Percentiles rank a stretch among this genome's conserved stretches.
phyloP scores from a whole-genome alignment of 371 early-diverging fungal genomes.

The Mortierella sp. region DNA sequence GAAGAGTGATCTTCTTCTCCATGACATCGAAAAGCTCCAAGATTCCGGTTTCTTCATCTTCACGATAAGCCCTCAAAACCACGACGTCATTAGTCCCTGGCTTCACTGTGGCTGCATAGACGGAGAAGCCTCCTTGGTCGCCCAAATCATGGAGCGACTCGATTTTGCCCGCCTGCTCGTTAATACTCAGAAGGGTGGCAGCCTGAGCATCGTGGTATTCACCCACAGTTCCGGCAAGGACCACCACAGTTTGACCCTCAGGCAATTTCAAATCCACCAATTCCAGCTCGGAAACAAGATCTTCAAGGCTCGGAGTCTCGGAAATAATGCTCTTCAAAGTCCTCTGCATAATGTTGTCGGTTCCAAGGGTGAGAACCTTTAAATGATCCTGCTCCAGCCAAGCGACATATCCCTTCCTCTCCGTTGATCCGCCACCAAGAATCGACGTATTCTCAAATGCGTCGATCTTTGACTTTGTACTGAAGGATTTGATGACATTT shows the following conservation, averaged over 20 bases:
- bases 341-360: slow-evolving; percentile 21
- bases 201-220: slow-evolving; percentile 45
- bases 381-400: slow-evolving; percentile 45
- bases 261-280: slow-evolving; percentile 26
- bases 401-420: slow-evolving; percentile 28
- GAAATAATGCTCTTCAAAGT: slow-evolving; percentile 17
- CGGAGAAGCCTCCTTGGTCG: slow-evolving; percentile 43
- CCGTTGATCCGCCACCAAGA: slow-evolving; percentile 37
- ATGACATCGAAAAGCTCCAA: slow-evolving; percentile 31
- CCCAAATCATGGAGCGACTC: slow-evolving; percentile 29
- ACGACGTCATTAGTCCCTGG: slow-evolving; percentile 42
- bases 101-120: slow-evolving; percentile 30
- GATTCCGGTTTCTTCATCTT: slow-evolving; percentile 18
- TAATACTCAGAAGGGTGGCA: slow-evolving; percentile 24
- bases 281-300: slow-evolving; percentile 23
- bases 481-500: slow-evolving; percentile 37
- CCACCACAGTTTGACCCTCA: slow-evolving; percentile 32
- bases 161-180: slow-evolving; percentile 20
- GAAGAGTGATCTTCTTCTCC: slow-evolving; percentile 8
- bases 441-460: slow-evolving; percentile 19
- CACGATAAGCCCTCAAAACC: slow-evolving; percentile 32
- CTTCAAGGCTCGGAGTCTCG: slow-evolving; percentile 18
- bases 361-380: slow-evolving; percentile 46
- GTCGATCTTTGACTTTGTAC: slow-evolving; percentile 25
- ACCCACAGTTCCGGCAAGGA: slow-evolving; percentile 42